phyloP scores from a whole-genome alignment of 1,139 yeast species.

The Pichia sp. region DNA sequence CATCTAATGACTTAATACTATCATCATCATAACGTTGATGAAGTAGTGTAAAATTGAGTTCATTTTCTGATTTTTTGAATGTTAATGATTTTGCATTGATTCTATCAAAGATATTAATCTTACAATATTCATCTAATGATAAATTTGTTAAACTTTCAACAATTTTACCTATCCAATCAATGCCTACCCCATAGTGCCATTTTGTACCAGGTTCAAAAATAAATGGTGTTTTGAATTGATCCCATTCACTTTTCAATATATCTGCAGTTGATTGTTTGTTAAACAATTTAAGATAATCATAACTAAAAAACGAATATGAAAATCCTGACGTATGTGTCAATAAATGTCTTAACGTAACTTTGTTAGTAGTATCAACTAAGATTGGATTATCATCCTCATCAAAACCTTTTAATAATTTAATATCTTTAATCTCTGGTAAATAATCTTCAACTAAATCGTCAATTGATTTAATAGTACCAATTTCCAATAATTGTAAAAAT shows the following conservation, averaged over 20 bases:
- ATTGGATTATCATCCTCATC: constrained; percentile 4
- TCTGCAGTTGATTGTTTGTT: background rate
- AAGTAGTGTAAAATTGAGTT: background rate
- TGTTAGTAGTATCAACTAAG: background rate
- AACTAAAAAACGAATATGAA: constrained; percentile 9
- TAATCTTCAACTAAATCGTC: constrained; percentile 12
- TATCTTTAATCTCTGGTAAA: constrained; percentile 3
- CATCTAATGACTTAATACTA: background rate
- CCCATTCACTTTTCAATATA: constrained; percentile 7
- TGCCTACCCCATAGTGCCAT: constrained; percentile 11
- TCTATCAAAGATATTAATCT: constrained; percentile 5
- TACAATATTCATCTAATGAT: constrained; percentile 10
- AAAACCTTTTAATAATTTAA: constrained; percentile 1
- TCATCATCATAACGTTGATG: constrained; percentile 4
- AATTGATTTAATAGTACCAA: constrained; percentile 8
- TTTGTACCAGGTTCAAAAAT: constrained; percentile 12
- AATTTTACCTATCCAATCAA: constrained; percentile 11
- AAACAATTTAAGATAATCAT: constrained; percentile 1
- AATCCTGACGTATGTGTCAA: constrained; percentile 12
- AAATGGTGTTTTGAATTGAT: constrained; percentile 8
- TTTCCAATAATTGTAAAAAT: constrained; percentile 5
- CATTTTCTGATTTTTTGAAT: background rate
- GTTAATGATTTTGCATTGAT: constrained; percentile 8
- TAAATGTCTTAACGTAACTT: constrained; percentile 9
- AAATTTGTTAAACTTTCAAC: constrained; percentile 3